These are phyloP conservation scores for Arthrobotrys entomopaga DNA, from an alignment of 2,329 filamentous ascomycete species.

Conservation along the genomic window DNA sequence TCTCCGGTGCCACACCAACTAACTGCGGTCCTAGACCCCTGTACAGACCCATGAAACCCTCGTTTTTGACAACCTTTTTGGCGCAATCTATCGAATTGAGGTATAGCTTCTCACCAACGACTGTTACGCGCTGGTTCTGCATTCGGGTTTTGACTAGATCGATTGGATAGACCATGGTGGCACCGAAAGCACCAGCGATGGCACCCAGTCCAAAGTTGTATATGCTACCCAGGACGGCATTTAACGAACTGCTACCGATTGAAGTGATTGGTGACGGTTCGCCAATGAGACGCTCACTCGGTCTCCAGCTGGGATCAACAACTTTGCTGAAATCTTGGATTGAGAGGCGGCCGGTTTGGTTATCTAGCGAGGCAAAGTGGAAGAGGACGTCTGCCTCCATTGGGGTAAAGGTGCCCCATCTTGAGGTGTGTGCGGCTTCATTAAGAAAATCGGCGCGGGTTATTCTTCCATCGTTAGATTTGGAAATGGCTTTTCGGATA, in stretches of 20 bases:
- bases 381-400: conserved; percentile 99
- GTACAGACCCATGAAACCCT: conserved; percentile 89
- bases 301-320: conserved; percentile 88
- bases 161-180: conserved; percentile 99
- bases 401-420: conserved; percentile 95
- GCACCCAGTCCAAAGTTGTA: conserved; percentile 93
- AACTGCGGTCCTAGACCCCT: conserved; percentile 94
- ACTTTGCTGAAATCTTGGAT: conserved; percentile 92
- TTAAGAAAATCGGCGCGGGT: conserved; percentile 93
- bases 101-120: conserved; percentile 87
- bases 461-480: conserved; percentile 89
- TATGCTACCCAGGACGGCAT: conserved; percentile 62
- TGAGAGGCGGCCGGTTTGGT: conserved; percentile 84
- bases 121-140: conserved; percentile 90
- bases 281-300: conserved; percentile 66
- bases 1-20: conserved; percentile 97
- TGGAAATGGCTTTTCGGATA: conserved; percentile 83
- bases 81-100: conserved; percentile 98
- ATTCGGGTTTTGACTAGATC: conserved; percentile 98
- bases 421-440: conserved; percentile 87
- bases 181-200: conserved; percentile 92
- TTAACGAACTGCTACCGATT: conserved; percentile 66
- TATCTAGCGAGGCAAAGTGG: conserved; percentile 94
- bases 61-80: conserved; percentile 89
- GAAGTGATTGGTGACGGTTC: conserved; percentile 66